Percentiles rank a stretch among this genome's conserved stretches.
phyloP scores from a whole-genome alignment of 495 filamentous ascomycete genomes.

The Hypoxylon cercidicola region DNA sequence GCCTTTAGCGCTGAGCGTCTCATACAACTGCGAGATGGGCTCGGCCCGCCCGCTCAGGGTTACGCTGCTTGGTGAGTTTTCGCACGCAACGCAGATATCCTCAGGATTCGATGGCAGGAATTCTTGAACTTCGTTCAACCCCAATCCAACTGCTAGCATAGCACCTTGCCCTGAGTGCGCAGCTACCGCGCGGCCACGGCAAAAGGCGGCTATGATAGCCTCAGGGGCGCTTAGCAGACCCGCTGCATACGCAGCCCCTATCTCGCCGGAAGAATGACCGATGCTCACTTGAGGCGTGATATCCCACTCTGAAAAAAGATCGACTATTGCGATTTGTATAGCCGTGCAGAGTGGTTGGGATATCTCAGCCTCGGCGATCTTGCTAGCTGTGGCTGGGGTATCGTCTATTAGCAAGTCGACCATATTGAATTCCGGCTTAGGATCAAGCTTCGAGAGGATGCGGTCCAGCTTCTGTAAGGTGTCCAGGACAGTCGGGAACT shows the following conservation, averaged over 20 bases:
- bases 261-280: conserved; percentile 73
- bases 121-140: conserved; percentile 34
- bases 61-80: conserved; percentile 55
- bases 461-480: conserved; percentile 39
- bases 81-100: conserved; percentile 52
- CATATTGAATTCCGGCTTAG: conserved; percentile 28
- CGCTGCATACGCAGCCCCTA: conserved; percentile 62
- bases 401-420: conserved; percentile 42
- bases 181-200: conserved; percentile 44
- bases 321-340: conserved; percentile 63
- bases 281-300: conserved; percentile 62
- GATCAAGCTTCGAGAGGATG: conserved; percentile 28
- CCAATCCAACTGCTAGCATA: conserved; percentile 62
- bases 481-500: conserved; percentile 24
- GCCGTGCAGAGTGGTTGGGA: conserved; percentile 60
- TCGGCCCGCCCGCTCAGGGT: conserved; percentile 56
- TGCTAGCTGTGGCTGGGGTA: conserved; percentile 24
- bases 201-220: conserved; percentile 59
- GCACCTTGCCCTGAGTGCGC: conserved; percentile 43
- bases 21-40: conserved; percentile 45
- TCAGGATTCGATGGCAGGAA: conserved; percentile 1
- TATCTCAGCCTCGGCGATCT: conserved; percentile 49
- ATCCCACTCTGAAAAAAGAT: conserved; percentile 62
- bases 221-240: conserved; percentile 55
- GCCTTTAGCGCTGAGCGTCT: conserved; percentile 39